These are phyloP conservation scores for Magnolia sinica DNA, from an alignment of 164 flowering plant genomes.

Conservation along the genomic window DNA sequence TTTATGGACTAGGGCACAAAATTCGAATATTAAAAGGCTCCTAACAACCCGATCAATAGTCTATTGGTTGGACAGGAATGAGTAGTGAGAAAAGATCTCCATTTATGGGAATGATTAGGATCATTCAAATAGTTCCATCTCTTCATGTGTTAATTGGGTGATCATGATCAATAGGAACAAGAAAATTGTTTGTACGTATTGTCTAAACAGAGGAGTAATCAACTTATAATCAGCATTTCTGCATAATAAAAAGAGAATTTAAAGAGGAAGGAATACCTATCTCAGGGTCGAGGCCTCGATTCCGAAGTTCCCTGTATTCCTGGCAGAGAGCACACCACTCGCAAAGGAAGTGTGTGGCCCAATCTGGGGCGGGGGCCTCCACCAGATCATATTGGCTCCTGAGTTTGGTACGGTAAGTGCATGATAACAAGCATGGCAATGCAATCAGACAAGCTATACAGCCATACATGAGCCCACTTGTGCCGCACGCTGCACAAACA, in stretches of 20 bases:
- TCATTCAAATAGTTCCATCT: background rate
- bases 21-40: too few species aligned
- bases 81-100: background rate
- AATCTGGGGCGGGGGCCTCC: conserved; percentile 38
- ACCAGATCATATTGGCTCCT: conserved; percentile 24
- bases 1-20: too few species aligned
- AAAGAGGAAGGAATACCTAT: conserved; percentile 16
- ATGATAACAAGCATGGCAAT: conserved; percentile 35
- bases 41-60: too few species aligned
- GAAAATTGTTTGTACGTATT: background rate
- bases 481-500: conserved; percentile 28
- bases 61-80: too few species aligned
- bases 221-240: background rate
- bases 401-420: conserved; percentile 34
- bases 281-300: conserved; percentile 37
- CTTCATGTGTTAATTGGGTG: background rate
- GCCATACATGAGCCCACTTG: conserved; percentile 26
- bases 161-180: background rate
- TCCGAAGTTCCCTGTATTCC: conserved; percentile 34
- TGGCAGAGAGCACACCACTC: conserved; percentile 46
- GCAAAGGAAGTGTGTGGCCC: conserved; percentile 31
- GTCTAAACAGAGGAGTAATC: background rate
- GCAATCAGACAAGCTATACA: conserved; percentile 13
- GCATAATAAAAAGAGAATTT: too few species aligned
- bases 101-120: background rate